Evolutionary conservation across 805 yeast species (phyloP), one percentile per base, ranked within the genome.

Genomic region (Pichia rugopelliculosa): DNA sequence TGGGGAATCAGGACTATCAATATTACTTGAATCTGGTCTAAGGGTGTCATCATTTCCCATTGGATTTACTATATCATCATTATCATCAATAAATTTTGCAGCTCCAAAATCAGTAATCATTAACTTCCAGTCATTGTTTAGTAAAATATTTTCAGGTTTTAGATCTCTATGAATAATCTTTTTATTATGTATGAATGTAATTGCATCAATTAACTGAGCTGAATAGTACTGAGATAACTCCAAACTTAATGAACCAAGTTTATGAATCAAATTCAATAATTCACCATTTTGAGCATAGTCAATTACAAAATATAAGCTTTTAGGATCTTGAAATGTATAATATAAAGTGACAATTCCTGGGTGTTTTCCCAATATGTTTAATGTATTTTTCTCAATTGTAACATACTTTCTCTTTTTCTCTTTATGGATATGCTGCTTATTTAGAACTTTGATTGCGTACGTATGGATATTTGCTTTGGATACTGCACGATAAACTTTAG

Each of bases 91-190:
- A 6, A 87, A 70, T 62, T 87, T 88, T 1, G 98, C 99, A n/a
- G 98, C 96, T 11, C 99, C 99, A 65, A 93, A 93, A 67, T 93
- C 99, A 2, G 98, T 93, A 48, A 93, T 82, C 76, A 90, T 88
- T 50, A 93, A 68, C 58, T 87, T 82, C 77, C 90, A 87, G 47
- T 87, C 93, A 51, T 80, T 80, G 59, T 86, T 91, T 41, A 93
- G 76, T 55, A 91, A 65, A 42, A 91, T 85, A 61, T 91, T 91
- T 59, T 91, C 99, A 0, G 99, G 99, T 64, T 91, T 91, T 58
- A 93, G 69, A 66, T 93, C 99, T 52, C 99, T 74, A 62, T 91
- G 99, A 18, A 93, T 85, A 11, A 91, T 87, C 0, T 96, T 96
- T 56, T 80, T 84, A 48, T 79, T 77, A 62, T 93, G 98, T 70